These are phyloP conservation scores for Trichosanthes cucumerina DNA, from an alignment of 306 rosid genomes.

Conservation along the genomic window DNA sequence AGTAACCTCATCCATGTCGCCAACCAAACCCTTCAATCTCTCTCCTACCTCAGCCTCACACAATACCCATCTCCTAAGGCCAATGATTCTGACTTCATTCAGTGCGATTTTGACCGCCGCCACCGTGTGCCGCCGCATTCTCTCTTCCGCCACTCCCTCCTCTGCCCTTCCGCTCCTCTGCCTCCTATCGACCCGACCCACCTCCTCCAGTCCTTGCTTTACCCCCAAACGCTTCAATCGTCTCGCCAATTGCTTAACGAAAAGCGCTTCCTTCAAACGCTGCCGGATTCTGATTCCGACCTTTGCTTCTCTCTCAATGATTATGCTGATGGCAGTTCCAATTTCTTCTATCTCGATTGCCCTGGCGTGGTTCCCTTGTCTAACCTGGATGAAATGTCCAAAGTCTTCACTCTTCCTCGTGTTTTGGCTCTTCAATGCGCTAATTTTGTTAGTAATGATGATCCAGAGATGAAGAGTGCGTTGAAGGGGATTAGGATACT, in stretches of 20 bases:
- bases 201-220: conserved; percentile 26
- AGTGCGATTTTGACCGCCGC: conserved; percentile 42
- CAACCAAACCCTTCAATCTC: conserved; percentile 21
- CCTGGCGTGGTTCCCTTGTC: conserved; percentile 52
- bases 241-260: conserved; percentile 9
- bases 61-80: conserved; percentile 7
- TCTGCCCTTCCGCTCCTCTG: conserved; percentile 42
- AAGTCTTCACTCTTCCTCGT: conserved; percentile 43
- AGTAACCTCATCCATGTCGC: conserved; percentile 29
- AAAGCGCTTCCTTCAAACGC: conserved; percentile 4
- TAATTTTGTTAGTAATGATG: background rate
- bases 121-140: conserved; percentile 47
- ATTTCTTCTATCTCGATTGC: conserved; percentile 51
- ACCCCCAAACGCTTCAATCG: conserved; percentile 38
- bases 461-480: background rate
- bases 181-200: conserved; percentile 6
- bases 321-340: conserved; percentile 19
- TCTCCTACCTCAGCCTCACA: conserved; percentile 27
- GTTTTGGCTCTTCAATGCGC: conserved; percentile 41
- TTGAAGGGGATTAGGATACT: conserved; percentile 20
- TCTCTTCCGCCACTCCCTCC: conserved; percentile 58
- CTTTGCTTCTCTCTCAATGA: conserved; percentile 44
- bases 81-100: conserved; percentile 6
- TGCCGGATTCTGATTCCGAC: conserved; percentile 20
- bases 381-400: conserved; percentile 13